Conservation (phyloP, 1,139 yeast genomes). For the Suhomyces kunorum region DNA sequence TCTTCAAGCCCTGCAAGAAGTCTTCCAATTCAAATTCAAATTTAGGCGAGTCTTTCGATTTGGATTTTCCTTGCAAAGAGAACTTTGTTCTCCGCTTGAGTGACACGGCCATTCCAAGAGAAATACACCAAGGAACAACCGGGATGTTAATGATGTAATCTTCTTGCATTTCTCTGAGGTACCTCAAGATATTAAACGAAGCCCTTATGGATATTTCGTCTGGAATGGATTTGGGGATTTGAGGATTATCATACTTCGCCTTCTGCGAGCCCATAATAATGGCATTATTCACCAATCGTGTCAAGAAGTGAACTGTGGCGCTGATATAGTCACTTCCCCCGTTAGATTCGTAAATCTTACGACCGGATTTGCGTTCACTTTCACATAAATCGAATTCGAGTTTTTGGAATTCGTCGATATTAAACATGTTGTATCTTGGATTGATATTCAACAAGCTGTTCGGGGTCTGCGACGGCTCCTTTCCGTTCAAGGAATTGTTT, state of each 20-base stretch:
- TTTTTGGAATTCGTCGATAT: constrained; percentile 29
- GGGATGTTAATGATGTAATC: constrained; percentile 29
- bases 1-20: constrained; percentile 24
- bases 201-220: constrained; percentile 27
- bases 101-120: constrained; percentile 24
- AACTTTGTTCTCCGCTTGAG: constrained; percentile 19
- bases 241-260: constrained; percentile 28
- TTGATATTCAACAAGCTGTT: constrained; percentile 10
- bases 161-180: constrained; percentile 23
- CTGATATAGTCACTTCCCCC: constrained; percentile 18
- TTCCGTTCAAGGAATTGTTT: constrained; percentile 8
- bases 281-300: constrained; percentile 31
- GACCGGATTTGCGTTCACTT: constrained; percentile 17
- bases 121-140: constrained; percentile 31
- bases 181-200: constrained; percentile 31
- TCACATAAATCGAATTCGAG: constrained; percentile 32
- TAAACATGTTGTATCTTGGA: constrained; percentile 22
- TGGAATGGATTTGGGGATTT: constrained; percentile 26
- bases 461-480: constrained; percentile 5
- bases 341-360: constrained; percentile 11
- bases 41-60: constrained; percentile 2
- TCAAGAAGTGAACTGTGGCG: constrained; percentile 26
- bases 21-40: constrained; percentile 20
- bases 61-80: constrained; percentile 9
- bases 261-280: constrained; percentile 31